Evolutionary conservation across 1,139 yeast species (phyloP), one percentile per base, ranked within the genome.

Genomic region (Arxiozyma heterogenica): DNA sequence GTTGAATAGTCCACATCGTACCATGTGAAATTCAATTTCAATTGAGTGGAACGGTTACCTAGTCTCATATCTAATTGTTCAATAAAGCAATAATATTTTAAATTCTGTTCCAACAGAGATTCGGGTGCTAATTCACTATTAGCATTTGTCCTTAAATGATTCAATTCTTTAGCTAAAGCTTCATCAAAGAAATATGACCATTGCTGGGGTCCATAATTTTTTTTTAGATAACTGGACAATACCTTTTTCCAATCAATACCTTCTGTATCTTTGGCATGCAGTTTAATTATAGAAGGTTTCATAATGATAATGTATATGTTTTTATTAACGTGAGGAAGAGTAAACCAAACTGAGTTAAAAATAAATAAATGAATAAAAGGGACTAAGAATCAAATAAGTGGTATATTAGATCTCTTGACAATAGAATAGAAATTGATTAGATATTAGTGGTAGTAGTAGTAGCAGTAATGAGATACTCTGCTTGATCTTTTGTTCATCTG

Each of bases 21-120:
- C 98, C 98, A 93, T 0, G 81, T 77, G 69, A 91, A 91, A 51
- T 80, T 77, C 46, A 86, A 70, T 57, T 78, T 75, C 59, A 82
- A 79, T 53, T 82, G 82, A 23, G 77, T 74, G 23, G 77, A 74
- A 51, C 76, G 76, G 57, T 85, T 78, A 0, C 96, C 93, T 20
- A 91, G 69, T 55, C 97, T 75, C 60, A 88, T 71, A 59, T 87
- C 93, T 51, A 93, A 71, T 21, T 89, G 78, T 64, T 91, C 96
- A 59, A 93, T 68, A 67, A 86, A 95, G 34, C 89, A 87, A 64
- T 84, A 89, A 70, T 93, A 93, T 55, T 80, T 78, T 65, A 80
- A 83, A 58, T 85, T 76, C 51, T 84, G 71, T 59, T 79, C 82
- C 60, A 78, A 57, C 21, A 67, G 53, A 3, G 70, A 54, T 45